Evolutionary conservation across 1,284 basidiomycete genomes (phyloP), one percentile per base, ranked within the genome.

Genomic region (Exobasidium cylindrosporum): DNA sequence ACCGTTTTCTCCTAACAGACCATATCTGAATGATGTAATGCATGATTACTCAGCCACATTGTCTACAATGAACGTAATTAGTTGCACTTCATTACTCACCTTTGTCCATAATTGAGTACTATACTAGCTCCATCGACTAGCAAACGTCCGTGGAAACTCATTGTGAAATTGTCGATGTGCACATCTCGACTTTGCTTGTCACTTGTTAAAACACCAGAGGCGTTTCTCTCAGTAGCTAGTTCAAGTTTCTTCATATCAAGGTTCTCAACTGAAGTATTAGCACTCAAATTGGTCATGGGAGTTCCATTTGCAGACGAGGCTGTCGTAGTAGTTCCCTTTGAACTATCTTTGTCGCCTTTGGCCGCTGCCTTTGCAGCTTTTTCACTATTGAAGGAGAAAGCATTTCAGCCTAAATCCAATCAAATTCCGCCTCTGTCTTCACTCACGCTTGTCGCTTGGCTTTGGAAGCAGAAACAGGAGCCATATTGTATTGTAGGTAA

Each of bases 101-200:
- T 84, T 81, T 97, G 91, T 5, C 94, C 94, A 78, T 97, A 97
- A 83, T 97, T 97, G 74, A 97, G 88, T n/a, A 91, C 82, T 70
- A 93, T 87, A 81, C 88, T 87, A 57, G 92, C 93, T 68, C 87
- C 87, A 82, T 97, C 94, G 75, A 97, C 88, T 71, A 97, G 86
- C 28, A 97, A 84, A 62, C 95, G 87, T 43, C 95, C 95, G 80
- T 98, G 95, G 87, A 97, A 98, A 2, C 93, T 97, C 60, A 98
- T 87, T 3, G 93, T 96, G 82, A 88, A 98, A 57, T 88, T 86
- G 80, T 97, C 92, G 73, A 98, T 95, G 84, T 97, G 97, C 85
- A 98, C 89, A 83, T 98, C 95, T 67, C 95, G 88, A 61, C 88
- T 86, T 82, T 97, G 93, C 61, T 85, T 82, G 83, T 98, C 96